These are phyloP conservation scores for Exophiala sp. DNA, from an alignment of 2,329 filamentous ascomycete genomes.

Conservation along the genomic window DNA sequence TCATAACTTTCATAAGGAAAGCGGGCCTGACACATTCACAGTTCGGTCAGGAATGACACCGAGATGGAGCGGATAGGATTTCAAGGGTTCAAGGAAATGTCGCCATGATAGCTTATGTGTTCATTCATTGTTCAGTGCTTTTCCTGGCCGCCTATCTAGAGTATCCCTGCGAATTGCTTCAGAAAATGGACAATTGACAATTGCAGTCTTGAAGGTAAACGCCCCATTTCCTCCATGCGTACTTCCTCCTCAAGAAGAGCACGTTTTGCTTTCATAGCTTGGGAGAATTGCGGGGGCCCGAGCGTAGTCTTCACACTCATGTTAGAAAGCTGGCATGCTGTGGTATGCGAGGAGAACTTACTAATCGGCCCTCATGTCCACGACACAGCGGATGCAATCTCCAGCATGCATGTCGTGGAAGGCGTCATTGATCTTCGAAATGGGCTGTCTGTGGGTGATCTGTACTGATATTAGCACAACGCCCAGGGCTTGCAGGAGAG, in stretches of 20 bases:
- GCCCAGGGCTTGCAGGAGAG: not conserved
- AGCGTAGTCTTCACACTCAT: not conserved
- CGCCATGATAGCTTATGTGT: not conserved
- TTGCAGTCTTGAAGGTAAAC: not conserved
- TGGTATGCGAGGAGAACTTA: not conserved
- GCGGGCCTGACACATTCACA: no score
- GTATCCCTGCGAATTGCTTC: not conserved
- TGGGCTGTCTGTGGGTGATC: constrained; percentile 88
- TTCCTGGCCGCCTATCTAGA: not conserved
- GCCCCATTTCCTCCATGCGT: not conserved
- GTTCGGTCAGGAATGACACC: no score
- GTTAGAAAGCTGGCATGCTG: not conserved
- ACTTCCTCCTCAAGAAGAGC: not conserved
- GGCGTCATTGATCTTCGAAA: constrained; percentile 80
- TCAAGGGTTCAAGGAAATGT: not conserved
- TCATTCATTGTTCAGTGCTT: not conserved
- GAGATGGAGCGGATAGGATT: not conserved
- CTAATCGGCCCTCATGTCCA: constrained; percentile 54
- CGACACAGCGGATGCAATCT: constrained; percentile 94
- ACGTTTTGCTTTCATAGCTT: not conserved
- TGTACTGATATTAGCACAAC: constrained; percentile 36
- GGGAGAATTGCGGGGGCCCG: not conserved
- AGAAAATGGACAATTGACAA: not conserved
- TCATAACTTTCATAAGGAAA: no score
- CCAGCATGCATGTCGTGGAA: constrained; percentile 94